Evolutionary conservation across 805 yeast genomes (phyloP), one percentile per base, ranked within the genome.

Genomic region (Debaryomyces tyrocola): DNA sequence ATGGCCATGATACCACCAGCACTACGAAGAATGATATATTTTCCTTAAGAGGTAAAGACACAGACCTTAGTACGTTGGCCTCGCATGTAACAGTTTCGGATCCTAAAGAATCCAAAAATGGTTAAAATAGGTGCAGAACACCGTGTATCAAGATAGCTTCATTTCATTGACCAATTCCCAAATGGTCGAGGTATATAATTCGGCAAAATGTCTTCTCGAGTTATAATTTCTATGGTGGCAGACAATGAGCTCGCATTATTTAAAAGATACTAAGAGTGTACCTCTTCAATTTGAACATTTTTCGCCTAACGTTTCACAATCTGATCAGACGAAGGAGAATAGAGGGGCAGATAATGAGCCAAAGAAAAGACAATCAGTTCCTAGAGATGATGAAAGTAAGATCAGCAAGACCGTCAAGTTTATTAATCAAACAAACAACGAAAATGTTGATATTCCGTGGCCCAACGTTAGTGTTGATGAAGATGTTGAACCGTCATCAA

Each of bases 1-100:
- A n/a, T 31, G 34, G 9, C 4, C 34, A 31, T 8, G 17, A 14
- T 11, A 31, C 34, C 34, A 31, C 14, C 11, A 31, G 5, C 17
- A 31, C 28, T n/a, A 37, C 40, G 14, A 37, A 21, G 17, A 37
- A 37, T 37, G 40, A 37, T 10, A 17, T 37, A 20, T 37, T 37
- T 24, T 37, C 40, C 6, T 10, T 24, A 4, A 14, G 14, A 17
- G 40, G 15, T n/a, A 18, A 24, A 37, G 40, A 37, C 12, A n/a
- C 12, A 4, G 40, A 37, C 20, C 3, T 20, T 14, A 17, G 20
- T 21, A 37, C 40, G n/a, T 18, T 31, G 34, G 34, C 34, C 17
- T 9, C 34, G 14, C 34, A 31, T 14, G 34, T 37, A 9, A 37
- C 14, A 10, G 20, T 24, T 10, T 11, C 28, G 14, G 28, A 20